Percentiles rank a stretch among this genome's conserved stretches.
phyloP scores from a whole-genome alignment of 2,329 filamentous ascomycete genomes.

The Fusarium verrucosum region DNA sequence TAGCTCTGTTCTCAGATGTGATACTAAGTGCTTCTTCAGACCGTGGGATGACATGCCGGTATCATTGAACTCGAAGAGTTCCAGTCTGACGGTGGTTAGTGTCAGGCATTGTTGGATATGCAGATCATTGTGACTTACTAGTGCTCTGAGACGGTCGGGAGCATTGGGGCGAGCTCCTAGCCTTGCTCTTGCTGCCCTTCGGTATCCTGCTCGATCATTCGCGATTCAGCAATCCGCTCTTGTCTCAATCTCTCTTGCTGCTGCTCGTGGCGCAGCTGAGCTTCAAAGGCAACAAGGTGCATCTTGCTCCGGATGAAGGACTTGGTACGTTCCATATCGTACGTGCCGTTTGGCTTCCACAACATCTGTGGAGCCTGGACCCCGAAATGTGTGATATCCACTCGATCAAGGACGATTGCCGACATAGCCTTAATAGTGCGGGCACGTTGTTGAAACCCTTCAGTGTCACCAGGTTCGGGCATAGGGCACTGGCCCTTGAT shows the following conservation, averaged over 20 bases:
- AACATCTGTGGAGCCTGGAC: constrained; percentile 43
- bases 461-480: constrained; percentile 32
- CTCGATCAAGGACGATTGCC: constrained; percentile 58
- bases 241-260: neutral
- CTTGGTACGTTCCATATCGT: constrained; percentile 49
- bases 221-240: neutral
- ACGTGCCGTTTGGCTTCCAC: constrained; percentile 54
- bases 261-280: neutral
- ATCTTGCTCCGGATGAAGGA: neutral
- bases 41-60: no score
- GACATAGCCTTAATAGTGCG: constrained; percentile 54
- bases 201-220: neutral
- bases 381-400: constrained; percentile 50
- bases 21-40: neutral
- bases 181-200: neutral
- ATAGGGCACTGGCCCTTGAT: constrained; percentile 53
- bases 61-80: no score
- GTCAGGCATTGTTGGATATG: neutral
- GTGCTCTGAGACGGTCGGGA: neutral
- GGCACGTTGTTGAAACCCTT: neutral
- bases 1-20: neutral
- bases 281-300: neutral
- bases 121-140: neutral
- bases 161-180: neutral
- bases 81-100: neutral